Conservation (phyloP, 2,329 filamentous ascomycete species). For the Paraconiothyrium sp. region DNA sequence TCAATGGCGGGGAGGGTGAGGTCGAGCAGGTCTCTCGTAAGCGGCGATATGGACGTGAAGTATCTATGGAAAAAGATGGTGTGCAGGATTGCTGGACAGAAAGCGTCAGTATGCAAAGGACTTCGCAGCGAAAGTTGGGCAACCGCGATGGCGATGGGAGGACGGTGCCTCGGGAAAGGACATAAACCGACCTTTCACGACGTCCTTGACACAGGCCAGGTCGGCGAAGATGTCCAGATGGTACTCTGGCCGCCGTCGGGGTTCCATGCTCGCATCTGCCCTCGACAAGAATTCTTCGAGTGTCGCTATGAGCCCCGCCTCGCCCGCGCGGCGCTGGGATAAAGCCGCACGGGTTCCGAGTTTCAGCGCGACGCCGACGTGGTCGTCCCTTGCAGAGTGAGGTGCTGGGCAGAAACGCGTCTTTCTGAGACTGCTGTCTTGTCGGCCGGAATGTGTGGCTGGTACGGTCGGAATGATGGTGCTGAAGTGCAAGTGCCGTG, state of each 20-base stretch:
- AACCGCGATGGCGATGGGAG: constrained; percentile 21
- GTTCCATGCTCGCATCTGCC: constrained; percentile 64
- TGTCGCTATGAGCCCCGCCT: constrained; percentile 15
- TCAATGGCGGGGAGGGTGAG: constrained; percentile 88
- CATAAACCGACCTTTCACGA: constrained; percentile 78
- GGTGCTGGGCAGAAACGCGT: constrained; percentile 4
- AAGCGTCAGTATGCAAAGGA: constrained; percentile 2
- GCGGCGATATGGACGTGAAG: constrained; percentile 85
- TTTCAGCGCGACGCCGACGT: constrained; percentile 7
- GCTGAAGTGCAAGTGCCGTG: constrained; percentile 16
- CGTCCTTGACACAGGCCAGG: constrained; percentile 86
- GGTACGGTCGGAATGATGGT: neutral
- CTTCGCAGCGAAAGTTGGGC: constrained; percentile 15
- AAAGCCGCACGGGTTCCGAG: constrained; percentile 11
- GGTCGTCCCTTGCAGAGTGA: constrained; percentile 1
- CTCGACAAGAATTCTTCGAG: constrained; percentile 16
- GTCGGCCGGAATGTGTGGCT: neutral
- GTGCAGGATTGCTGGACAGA: constrained; percentile 79
- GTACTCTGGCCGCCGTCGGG: constrained; percentile 81
- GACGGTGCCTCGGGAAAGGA: constrained; percentile 15
- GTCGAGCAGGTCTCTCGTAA: constrained; percentile 88
- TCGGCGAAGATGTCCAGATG: constrained; percentile 94
- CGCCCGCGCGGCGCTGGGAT: constrained; percentile 8
- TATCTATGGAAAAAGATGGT: constrained; percentile 99
- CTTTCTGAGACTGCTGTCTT: neutral